Evolutionary conservation across 75 land plant species (phyloP).

Genomic region (Cunninghamia lanceolata): DNA sequence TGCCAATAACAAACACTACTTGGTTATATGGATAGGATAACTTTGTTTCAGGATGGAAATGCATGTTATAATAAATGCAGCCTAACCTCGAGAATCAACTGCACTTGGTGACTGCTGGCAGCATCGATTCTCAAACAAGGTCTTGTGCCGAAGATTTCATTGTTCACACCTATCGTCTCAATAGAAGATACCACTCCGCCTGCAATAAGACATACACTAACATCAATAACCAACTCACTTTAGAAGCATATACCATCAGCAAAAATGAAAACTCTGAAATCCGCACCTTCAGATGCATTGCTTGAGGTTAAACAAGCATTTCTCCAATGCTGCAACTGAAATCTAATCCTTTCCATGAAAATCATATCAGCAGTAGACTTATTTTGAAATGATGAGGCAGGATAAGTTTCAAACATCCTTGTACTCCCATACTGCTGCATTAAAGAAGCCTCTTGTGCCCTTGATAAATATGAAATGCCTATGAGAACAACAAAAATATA

Average conservation of each 20-base stretch:
- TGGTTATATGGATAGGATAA: not conserved
- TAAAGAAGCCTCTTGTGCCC: slow-evolving; percentile 58
- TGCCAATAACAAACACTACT: not conserved
- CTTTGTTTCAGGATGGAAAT: not conserved
- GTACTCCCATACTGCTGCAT: slow-evolving; percentile 25
- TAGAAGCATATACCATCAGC: not conserved
- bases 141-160: slow-evolving; percentile 52
- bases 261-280: not conserved
- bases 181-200: slow-evolving; percentile 36
- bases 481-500: not conserved
- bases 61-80: not conserved
- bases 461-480: slow-evolving; percentile 87
- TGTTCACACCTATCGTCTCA: slow-evolving; percentile 32
- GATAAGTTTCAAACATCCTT: slow-evolving; percentile 13
- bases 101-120: slow-evolving; percentile 51
- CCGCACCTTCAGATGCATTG: slow-evolving; percentile 24
- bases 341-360: slow-evolving; percentile 61
- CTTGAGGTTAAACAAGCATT: slow-evolving; percentile 31
- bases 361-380: slow-evolving; percentile 47
- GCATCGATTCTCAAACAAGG: slow-evolving; percentile 52
- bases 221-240: not conserved
- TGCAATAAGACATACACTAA: slow-evolving; percentile 11
- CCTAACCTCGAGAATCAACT: slow-evolving; percentile 43
- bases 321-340: slow-evolving; percentile 62
- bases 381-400: slow-evolving; percentile 14